Conservation (phyloP, 164 flowering plant genomes). For the Chimonanthus praecox region DNA sequence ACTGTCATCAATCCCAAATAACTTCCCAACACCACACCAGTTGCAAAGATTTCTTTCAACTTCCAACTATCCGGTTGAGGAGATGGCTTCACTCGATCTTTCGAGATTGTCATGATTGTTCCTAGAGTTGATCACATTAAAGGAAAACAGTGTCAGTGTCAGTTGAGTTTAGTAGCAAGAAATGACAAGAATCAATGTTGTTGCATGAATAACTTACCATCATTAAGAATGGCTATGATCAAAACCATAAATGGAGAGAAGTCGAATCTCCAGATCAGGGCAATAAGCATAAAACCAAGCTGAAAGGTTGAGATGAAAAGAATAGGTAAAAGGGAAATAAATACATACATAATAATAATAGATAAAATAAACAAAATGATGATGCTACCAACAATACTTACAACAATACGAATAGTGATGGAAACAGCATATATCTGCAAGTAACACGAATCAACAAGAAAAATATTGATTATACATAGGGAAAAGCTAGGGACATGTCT, state of each 20-base stretch:
- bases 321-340: background rate
- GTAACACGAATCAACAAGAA: constrained; percentile 1
- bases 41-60: constrained; percentile 85
- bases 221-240: constrained; percentile 94
- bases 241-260: constrained; percentile 96
- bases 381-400: constrained; percentile 28
- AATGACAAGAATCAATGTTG: background rate
- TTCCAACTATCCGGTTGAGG: constrained; percentile 99
- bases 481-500: background rate
- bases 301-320: constrained; percentile 21
- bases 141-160: background rate
- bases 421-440: constrained; percentile 92
- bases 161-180: too few relatives aligned
- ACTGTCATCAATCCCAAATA: constrained; percentile 93
- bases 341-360: background rate
- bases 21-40: constrained; percentile 87
- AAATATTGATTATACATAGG: background rate
- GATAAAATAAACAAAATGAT: background rate
- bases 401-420: constrained; percentile 95
- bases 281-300: constrained; percentile 93
- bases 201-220: constrained; percentile 42
- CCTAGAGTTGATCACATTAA: constrained; percentile 32
- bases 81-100: constrained; percentile 95
- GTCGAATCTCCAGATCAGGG: constrained; percentile 90
- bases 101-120: constrained; percentile 97